Evolutionary conservation across 805 yeast species (phyloP).

Genomic region (Geotrichum ghanense): DNA sequence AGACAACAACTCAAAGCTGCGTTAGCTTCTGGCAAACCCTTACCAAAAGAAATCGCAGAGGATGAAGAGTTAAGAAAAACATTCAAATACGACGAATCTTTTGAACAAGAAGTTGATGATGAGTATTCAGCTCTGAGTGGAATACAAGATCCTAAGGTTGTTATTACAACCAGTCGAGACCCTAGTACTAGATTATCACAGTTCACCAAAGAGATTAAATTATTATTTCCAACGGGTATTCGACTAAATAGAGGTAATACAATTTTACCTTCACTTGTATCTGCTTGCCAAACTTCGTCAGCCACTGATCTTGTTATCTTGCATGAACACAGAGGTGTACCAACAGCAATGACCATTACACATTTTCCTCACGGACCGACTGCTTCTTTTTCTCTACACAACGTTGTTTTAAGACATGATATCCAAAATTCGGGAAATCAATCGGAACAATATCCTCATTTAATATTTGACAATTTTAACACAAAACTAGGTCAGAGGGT

Average conservation of each 20-base stretch:
- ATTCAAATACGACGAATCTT: slow-evolving; percentile 76
- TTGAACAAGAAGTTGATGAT: slow-evolving; percentile 63
- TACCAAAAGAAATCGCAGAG: slow-evolving; percentile 83
- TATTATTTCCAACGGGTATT: slow-evolving; percentile 80
- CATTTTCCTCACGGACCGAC: slow-evolving; percentile 99
- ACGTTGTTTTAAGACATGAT: slow-evolving; percentile 91
- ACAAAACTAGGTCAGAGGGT: slow-evolving; percentile 76
- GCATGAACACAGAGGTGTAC: slow-evolving; percentile 98
- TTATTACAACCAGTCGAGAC: slow-evolving; percentile 88
- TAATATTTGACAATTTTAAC: slow-evolving; percentile 82
- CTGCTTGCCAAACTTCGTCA: slow-evolving; percentile 70
- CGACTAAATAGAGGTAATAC: slow-evolving; percentile 91
- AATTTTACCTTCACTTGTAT: slow-evolving; percentile 71
- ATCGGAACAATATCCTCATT: slow-evolving; percentile 87
- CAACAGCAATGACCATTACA: slow-evolving; percentile 81
- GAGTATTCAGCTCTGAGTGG: slow-evolving; percentile 87
- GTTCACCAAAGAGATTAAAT: slow-evolving; percentile 83
- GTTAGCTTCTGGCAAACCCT: slow-evolving; percentile 80
- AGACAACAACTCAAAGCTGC: slow-evolving; percentile 80
- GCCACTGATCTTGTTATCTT: slow-evolving; percentile 75
- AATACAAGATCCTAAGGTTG: slow-evolving; percentile 75
- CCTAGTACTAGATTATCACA: slow-evolving; percentile 80
- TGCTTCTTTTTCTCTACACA: slow-evolving; percentile 85
- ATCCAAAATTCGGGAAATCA: slow-evolving; percentile 74
- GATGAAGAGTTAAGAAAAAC: slow-evolving; percentile 73